Evolutionary conservation across 2,329 filamentous ascomycete genomes (phyloP).

Genomic region (Curvularia hawaiiensis): DNA sequence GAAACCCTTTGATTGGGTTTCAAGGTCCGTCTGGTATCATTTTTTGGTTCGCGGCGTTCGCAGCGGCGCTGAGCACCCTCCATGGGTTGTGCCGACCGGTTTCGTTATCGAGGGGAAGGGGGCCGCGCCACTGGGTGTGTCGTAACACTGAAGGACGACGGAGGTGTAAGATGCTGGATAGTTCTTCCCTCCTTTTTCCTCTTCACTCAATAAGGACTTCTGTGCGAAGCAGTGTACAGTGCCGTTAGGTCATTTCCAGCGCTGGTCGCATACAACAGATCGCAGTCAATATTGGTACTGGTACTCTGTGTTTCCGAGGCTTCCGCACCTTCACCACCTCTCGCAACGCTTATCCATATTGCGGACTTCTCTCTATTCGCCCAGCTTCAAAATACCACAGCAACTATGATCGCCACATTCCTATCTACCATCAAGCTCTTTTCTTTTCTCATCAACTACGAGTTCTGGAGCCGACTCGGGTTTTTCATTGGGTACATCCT

Average conservation of each 20-base stretch:
- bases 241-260: background rate
- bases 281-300: background rate
- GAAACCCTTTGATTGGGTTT: background rate
- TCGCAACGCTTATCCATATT: background rate
- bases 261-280: background rate
- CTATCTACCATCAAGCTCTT: slow-evolving; percentile 9
- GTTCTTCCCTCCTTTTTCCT: background rate
- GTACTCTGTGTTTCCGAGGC: background rate
- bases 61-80: background rate
- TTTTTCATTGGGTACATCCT: slow-evolving; percentile 33
- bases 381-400: background rate
- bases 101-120: background rate
- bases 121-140: background rate
- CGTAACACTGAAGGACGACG: background rate
- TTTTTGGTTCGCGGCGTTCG: background rate
- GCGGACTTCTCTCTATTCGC: background rate
- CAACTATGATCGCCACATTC: slow-evolving; percentile 1
- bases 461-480: slow-evolving; percentile 24
- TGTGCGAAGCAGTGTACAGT: background rate
- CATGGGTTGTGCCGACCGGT: background rate
- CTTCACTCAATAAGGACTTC: background rate
- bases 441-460: slow-evolving; percentile 17
- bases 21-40: background rate
- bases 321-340: background rate
- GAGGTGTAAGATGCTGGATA: background rate